Evolutionary conservation across 352 stramenopile species (phyloP), one percentile per base, ranked within the genome.

Genomic region (Pythium coloratum): DNA sequence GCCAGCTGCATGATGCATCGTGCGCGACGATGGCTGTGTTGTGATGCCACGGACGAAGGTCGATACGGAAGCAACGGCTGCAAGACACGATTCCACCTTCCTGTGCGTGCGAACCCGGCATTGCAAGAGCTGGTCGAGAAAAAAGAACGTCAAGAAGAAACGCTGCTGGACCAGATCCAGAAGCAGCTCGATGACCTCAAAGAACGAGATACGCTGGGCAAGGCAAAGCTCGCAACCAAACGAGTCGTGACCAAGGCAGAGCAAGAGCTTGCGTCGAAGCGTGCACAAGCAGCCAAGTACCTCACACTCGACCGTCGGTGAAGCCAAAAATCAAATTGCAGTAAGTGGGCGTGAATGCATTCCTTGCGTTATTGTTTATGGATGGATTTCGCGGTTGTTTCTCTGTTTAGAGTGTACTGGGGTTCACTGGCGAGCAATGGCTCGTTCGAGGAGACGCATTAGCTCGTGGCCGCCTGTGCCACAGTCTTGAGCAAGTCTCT

Each of bases 1-100:
- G 65, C 66, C 2, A 72, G 56, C 12, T 94, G 86, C 54, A 92
- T 92, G 82, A 72, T 92, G 63, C 86, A 94, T 38, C 84, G 86
- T 9, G 73, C 82, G 0, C 83, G 78, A 42, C 73, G 86, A 6
- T 94, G 86, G 86, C 67, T 92, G 0, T 94, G 86, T 40, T 94
- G 84, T 55, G 84, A 94, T 50, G 69, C 84, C 47, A 94, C 82
- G 0, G 76, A 91, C 0, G 82, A 92, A 78, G 86, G 83, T 9
- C 59, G 80, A 0, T 87, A 88, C 34, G 86, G 82, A 4, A 89
- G 75, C 49, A 89, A 77, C 18, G 86, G 86, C 0, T 94, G 84
- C 56, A 62, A 72, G 3, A 65, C 71, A 12, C 69, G 86, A 3
- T 90, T 86, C 28, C 86, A 94, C 66, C 47, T 94, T n/a, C 74